These are phyloP conservation scores for Russula ochroleuca DNA, from an alignment of 768 basidiomycete genomes.

Conservation along the genomic window DNA sequence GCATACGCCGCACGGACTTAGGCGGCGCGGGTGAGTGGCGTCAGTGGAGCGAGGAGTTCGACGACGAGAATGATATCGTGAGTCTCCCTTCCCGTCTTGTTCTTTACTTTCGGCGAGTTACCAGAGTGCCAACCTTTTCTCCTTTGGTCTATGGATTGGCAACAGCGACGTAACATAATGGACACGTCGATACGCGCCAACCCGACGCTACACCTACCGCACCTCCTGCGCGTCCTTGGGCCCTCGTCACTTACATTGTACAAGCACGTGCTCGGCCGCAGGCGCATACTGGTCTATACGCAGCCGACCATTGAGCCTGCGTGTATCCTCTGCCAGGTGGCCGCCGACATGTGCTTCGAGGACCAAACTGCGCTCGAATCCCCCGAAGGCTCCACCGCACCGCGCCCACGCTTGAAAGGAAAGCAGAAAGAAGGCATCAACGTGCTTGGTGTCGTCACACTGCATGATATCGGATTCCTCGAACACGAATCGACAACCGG, in stretches of 20 bases:
- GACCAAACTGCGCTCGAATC: conserved; percentile 29
- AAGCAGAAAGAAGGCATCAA: conserved; percentile 51
- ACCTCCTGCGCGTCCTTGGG: conserved; percentile 71
- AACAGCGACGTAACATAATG: neutral
- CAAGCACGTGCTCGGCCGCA: conserved; percentile 71
- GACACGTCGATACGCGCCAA: conserved; percentile 32
- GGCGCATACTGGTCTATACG: conserved; percentile 74
- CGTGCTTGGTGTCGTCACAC: conserved; percentile 76
- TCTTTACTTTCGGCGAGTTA: neutral
- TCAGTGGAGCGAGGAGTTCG: conserved; percentile 66
- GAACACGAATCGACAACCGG: conserved; percentile 53
- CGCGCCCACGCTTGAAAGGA: conserved; percentile 33
- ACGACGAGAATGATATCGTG: conserved; percentile 29
- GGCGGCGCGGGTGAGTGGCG: conserved; percentile 58
- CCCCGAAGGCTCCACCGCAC: conserved; percentile 3
- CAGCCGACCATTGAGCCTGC: conserved; percentile 76
- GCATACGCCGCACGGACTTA: conserved; percentile 46
- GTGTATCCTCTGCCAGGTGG: conserved; percentile 58
- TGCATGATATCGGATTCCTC: conserved; percentile 65
- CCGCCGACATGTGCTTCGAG: conserved; percentile 61
- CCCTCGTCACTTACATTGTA: conserved; percentile 75
- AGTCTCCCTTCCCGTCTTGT: neutral
- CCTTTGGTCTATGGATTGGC: neutral
- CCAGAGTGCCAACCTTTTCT: neutral
- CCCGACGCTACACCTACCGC: conserved; percentile 69